Conservation (phyloP, 2,329 filamentous ascomycete genomes). For the Cercospora brassicicola region DNA sequence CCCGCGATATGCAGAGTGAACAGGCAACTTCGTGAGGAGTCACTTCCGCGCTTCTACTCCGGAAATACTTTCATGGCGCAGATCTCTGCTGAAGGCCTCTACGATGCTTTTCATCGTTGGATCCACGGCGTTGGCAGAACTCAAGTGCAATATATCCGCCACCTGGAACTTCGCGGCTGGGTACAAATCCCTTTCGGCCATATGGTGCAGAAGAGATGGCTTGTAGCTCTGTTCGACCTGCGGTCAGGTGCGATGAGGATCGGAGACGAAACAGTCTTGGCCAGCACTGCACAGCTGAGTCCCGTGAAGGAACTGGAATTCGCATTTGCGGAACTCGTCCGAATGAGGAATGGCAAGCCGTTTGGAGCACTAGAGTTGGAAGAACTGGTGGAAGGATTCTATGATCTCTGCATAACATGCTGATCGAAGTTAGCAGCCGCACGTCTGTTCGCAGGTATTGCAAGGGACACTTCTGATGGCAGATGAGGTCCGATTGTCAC, state of each 20-base stretch:
- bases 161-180: constrained; percentile 29
- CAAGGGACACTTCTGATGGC: neutral
- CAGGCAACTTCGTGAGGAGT: constrained; percentile 28
- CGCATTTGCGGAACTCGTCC: constrained; percentile 19
- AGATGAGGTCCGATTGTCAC: neutral
- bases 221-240: constrained; percentile 27
- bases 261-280: neutral
- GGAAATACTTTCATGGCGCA: constrained; percentile 32
- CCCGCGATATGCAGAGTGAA: constrained; percentile 27
- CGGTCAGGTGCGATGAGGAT: constrained; percentile 21
- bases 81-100: constrained; percentile 25
- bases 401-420: constrained; percentile 21
- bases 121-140: constrained; percentile 25
- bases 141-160: constrained; percentile 25
- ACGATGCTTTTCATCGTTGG: constrained; percentile 23
- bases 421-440: neutral
- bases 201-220: constrained; percentile 27
- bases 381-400: constrained; percentile 26
- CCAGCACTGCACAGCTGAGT: neutral
- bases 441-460: neutral
- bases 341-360: constrained; percentile 14
- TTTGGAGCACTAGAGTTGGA: constrained; percentile 21
- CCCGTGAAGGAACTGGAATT: constrained; percentile 22
- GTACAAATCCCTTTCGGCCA: constrained; percentile 29
- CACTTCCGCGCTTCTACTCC: constrained; percentile 30